phyloP scores from a whole-genome alignment of 495 filamentous ascomycete species.

The Trichoderma virens region DNA sequence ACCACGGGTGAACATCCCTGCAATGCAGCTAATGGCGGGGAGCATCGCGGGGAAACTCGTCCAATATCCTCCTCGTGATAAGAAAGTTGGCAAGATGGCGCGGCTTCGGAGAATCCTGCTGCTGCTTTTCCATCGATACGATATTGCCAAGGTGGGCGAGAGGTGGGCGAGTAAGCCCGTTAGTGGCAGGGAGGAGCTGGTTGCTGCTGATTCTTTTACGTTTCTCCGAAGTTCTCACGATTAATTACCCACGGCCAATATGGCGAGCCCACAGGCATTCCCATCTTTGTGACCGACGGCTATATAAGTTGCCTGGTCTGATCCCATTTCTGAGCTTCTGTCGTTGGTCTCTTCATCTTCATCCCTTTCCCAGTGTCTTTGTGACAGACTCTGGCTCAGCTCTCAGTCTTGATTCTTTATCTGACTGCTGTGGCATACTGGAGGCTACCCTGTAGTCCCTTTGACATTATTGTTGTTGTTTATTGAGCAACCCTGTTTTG shows the following conservation, averaged over 20 bases:
- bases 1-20: not conserved
- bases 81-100: not conserved
- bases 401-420: too few species aligned
- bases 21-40: not conserved
- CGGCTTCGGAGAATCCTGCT: slow-evolving; percentile 1
- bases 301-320: not conserved
- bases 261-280: not conserved
- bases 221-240: slow-evolving; percentile 3
- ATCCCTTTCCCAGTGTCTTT: not conserved
- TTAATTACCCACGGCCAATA: not conserved
- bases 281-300: not conserved
- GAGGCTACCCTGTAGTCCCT: too few species aligned
- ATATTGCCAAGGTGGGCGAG: not conserved
- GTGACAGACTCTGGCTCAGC: too few species aligned
- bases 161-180: not conserved
- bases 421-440: too few species aligned
- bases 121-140: not conserved
- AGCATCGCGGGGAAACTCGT: not conserved
- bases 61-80: not conserved
- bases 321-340: not conserved
- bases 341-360: not conserved
- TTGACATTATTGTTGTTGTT: too few species aligned
- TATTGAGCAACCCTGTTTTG: too few species aligned
- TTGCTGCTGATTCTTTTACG: not conserved
- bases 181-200: not conserved